Base-by-base conservation (phyloP, 495 filamentous ascomycete species). In the Aspergillus carlsbadensis region DNA sequence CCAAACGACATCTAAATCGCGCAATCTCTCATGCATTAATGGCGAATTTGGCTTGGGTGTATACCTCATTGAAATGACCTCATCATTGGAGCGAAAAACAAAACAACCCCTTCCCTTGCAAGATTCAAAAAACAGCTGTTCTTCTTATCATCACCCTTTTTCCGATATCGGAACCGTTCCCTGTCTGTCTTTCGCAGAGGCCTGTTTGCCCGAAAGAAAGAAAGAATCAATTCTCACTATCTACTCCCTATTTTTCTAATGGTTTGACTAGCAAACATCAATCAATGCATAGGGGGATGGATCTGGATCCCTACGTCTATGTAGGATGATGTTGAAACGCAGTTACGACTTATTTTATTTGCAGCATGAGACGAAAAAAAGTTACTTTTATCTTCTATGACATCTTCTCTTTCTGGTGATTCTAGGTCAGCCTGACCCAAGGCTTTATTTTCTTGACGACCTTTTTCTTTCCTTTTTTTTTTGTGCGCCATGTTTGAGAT, bases 21-120 rank as follows among this genome's bases (percentile, higher is more conserved):
- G 54, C 54, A 49, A 54, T 56, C 36, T 43, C 58, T 55, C 37
- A 57, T 64, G 62, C 60, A 59, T 64, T 57, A 58, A 54, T 53
- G 70, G 70, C 68, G 72, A 73, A 74, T 58, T 56, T 70, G 68
- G 68, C 70, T 66, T 64, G 71, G 65, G 63, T 62, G 68, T 70
- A 68, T 66, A 49, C 46, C 46, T 17, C 52, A 42, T 59, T 56
- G 46, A 46, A 60, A 47, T 42, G 44, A 54, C 26, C 4, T 29
- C 26, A 29, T 29, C 26, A 42, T 59, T 56, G 46, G 46, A 61
- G 56, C 49, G 45, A 54, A 34, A 33, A 29, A 61, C 46, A 36
- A 44, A 29, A 49, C 44, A 54, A 29, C 8, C 26, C 26, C 3
- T 29, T 8, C 26, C 3, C 26, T 4, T 29, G 26, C 26, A 29